Conservation (phyloP, 2,329 filamentous ascomycete genomes). For the Fusarium chlamydosporum region DNA sequence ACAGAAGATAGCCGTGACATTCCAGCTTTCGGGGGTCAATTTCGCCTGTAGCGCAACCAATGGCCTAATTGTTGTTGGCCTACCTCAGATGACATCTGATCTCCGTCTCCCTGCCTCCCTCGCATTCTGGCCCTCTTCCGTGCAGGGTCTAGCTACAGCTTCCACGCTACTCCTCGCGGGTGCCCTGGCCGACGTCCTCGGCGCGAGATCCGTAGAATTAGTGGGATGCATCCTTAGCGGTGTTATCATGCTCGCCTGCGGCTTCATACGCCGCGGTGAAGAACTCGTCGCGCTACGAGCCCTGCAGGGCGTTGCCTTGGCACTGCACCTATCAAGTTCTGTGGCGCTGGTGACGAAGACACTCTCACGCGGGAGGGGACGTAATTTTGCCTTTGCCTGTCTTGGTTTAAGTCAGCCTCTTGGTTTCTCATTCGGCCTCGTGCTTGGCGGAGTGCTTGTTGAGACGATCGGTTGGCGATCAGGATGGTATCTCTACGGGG, state of each 20-base stretch:
- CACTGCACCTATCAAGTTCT: conserved; percentile 56
- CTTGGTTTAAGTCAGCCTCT: conserved; percentile 63
- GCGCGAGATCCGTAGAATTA: conserved; percentile 53
- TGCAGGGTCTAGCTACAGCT: conserved; percentile 55
- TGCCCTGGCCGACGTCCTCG: conserved; percentile 57
- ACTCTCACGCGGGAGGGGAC: conserved; percentile 52
- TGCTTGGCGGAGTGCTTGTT: conserved; percentile 64
- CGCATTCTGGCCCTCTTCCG: conserved; percentile 59
- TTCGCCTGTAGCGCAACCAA: conserved; percentile 47
- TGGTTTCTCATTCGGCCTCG: conserved; percentile 65
- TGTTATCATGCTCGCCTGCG: conserved; percentile 53
- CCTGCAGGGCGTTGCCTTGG: conserved; percentile 57
- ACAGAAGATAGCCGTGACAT: conserved; percentile 40
- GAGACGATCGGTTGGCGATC: conserved; percentile 64
- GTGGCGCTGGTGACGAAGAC: conserved; percentile 55
- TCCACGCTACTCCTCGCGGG: conserved; percentile 58
- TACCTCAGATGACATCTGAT: conserved; percentile 59
- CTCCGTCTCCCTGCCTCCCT: conserved; percentile 54
- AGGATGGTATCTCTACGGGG: conserved; percentile 60
- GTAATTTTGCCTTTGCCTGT: conserved; percentile 61
- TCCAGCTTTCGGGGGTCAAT: conserved; percentile 48
- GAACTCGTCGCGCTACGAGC: conserved; percentile 58
- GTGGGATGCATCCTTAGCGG: conserved; percentile 53
- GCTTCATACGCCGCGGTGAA: conserved; percentile 50
- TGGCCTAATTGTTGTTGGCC: conserved; percentile 56